A percentile compares a stretch with the other conserved stretches of the same genome.
Conservation (phyloP, 768 basidiomycete genomes). For the Ephemerocybe angulata region DNA sequence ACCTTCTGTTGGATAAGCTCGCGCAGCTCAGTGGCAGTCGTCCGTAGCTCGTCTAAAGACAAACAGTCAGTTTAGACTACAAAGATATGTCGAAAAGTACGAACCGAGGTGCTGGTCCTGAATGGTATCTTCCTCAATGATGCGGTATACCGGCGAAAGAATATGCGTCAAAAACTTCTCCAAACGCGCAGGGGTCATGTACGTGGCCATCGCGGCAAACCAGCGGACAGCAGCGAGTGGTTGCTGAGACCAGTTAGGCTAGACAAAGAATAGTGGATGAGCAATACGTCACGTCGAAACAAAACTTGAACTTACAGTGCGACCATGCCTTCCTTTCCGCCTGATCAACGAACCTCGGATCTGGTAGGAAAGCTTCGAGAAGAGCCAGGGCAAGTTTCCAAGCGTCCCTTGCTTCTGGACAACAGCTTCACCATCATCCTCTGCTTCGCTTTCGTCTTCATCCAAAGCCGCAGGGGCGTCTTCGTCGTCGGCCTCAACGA, state of each 20-base stretch:
- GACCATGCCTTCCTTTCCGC: conserved; percentile 50
- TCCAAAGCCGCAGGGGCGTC: conserved; percentile 28
- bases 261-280: conserved; percentile 10
- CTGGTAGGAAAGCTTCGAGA: conserved; percentile 91
- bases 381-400: conserved; percentile 78
- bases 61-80: background rate
- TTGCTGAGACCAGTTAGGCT: conserved; percentile 84
- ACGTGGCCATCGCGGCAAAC: conserved; percentile 88
- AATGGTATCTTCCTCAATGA: conserved; percentile 83
- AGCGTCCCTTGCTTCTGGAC: conserved; percentile 25
- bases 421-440: conserved; percentile 21
- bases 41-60: conserved; percentile 73
- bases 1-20: conserved; percentile 86
- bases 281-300: background rate
- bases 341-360: conserved; percentile 71
- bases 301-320: conserved; percentile 35
- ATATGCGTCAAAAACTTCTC: conserved; percentile 80
- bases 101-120: conserved; percentile 76
- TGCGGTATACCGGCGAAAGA: conserved; percentile 79
- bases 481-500: conserved; percentile 32
- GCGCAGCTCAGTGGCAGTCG: conserved; percentile 75
- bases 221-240: conserved; percentile 80
- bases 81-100: background rate
- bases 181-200: conserved; percentile 56
- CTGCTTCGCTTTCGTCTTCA: conserved; percentile 16